Conservation (phyloP, 1,139 yeast genomes). For the Scheffersomyces illinoinensis region DNA sequence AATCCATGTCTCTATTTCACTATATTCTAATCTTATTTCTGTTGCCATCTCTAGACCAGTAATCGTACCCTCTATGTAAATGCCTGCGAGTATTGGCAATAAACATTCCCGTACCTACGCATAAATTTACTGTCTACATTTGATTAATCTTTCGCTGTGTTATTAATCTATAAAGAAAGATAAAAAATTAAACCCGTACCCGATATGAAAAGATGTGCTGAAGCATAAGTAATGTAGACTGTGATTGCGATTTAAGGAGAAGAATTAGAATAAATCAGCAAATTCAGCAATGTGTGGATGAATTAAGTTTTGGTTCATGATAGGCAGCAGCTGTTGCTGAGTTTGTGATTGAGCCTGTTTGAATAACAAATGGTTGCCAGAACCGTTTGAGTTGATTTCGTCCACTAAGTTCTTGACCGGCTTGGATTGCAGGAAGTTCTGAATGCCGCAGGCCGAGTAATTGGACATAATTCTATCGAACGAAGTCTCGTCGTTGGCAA, state of each 20-base stretch:
- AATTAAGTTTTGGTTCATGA: conserved; percentile 21
- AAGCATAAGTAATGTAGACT: background rate
- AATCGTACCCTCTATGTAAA: too few relatives aligned
- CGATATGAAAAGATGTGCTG: background rate
- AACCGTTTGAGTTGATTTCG: background rate
- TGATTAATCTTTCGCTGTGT: background rate
- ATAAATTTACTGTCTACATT: background rate
- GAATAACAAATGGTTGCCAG: background rate
- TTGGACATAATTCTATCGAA: conserved; percentile 46
- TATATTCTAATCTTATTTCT: too few relatives aligned
- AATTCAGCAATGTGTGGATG: conserved; percentile 51
- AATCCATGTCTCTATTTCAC: background rate
- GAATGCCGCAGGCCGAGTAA: conserved; percentile 42
- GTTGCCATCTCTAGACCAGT: too few relatives aligned
- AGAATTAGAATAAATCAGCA: conserved; percentile 43
- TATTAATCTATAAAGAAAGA: conserved; percentile 1
- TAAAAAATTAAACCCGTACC: conserved; percentile 1
- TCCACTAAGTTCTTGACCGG: background rate
- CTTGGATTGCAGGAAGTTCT: conserved; percentile 14
- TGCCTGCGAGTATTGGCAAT: too few relatives aligned
- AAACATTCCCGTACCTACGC: too few relatives aligned
- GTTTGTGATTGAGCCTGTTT: conserved; percentile 5
- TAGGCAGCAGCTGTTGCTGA: conserved; percentile 8
- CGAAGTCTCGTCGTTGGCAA: conserved; percentile 51
- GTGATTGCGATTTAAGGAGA: background rate